These are phyloP conservation scores for Fusarium drepaniforme DNA, from an alignment of 2,329 filamentous ascomycete genomes.

Conservation along the genomic window DNA sequence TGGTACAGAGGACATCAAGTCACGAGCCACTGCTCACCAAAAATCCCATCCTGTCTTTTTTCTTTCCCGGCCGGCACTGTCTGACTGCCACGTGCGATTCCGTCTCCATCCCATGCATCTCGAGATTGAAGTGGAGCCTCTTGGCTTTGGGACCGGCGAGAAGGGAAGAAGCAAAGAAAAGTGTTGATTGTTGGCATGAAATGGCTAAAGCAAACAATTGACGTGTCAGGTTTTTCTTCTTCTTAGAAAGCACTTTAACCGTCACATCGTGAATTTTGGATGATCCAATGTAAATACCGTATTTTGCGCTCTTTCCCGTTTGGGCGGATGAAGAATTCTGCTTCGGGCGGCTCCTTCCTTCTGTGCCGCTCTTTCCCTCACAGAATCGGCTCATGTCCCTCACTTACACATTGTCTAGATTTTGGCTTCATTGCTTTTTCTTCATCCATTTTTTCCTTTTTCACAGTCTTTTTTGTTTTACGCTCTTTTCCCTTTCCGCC, in stretches of 20 bases:
- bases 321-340: background rate
- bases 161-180: conserved; percentile 21
- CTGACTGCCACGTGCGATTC: conserved; percentile 38
- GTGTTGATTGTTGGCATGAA: background rate
- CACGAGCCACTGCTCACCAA: background rate
- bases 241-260: background rate
- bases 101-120: conserved; percentile 24
- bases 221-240: background rate
- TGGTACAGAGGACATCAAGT: background rate
- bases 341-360: conserved; percentile 5
- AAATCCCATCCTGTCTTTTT: background rate
- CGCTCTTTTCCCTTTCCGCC: background rate
- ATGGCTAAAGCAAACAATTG: conserved; percentile 5
- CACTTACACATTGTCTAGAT: conserved; percentile 15
- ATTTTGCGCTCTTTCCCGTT: background rate
- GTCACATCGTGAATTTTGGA: background rate
- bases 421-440: background rate
- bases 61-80: conserved; percentile 22
- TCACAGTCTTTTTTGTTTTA: background rate
- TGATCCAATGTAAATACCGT: background rate
- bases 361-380: background rate
- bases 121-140: conserved; percentile 21
- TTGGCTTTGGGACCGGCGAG: background rate
- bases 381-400: conserved; percentile 1
- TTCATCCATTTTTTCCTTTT: background rate